Conservation (phyloP, 1,284 basidiomycete genomes). For the Farysia itapuensis region DNA sequence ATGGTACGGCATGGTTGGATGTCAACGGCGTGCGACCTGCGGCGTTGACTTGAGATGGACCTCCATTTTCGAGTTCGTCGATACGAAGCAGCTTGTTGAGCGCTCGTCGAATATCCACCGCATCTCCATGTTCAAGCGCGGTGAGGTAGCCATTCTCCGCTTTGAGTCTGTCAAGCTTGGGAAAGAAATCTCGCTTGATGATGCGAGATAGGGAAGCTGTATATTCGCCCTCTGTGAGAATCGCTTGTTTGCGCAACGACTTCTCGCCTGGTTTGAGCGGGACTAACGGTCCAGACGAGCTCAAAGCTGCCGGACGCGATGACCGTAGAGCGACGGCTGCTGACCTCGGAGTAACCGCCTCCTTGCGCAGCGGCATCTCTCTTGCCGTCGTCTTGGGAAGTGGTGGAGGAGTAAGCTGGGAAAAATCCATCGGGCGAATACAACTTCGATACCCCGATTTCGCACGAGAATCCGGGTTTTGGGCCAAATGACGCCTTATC, state of each 20-base stretch:
- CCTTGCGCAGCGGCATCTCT: slow-evolving; percentile 26
- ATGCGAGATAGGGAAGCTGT: slow-evolving; percentile 87
- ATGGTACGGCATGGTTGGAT: too few relatives aligned
- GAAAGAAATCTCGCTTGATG: slow-evolving; percentile 96
- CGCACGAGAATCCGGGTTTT: too few relatives aligned
- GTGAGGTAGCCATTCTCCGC: slow-evolving; percentile 54
- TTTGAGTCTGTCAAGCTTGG: slow-evolving; percentile 59
- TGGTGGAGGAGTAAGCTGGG: slow-evolving; percentile 1
- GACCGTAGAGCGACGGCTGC: slow-evolving; percentile 70
- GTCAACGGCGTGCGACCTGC: background rate
- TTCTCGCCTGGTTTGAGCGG: slow-evolving; percentile 33
- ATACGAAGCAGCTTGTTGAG: slow-evolving; percentile 24
- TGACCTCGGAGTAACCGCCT: slow-evolving; percentile 32
- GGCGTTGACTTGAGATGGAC: background rate
- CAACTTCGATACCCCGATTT: too few relatives aligned
- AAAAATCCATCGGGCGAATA: background rate
- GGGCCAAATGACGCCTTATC: slow-evolving; percentile 25
- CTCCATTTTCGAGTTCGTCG: slow-evolving; percentile 12
- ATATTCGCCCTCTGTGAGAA: slow-evolving; percentile 80
- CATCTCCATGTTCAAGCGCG: slow-evolving; percentile 43
- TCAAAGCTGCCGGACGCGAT: slow-evolving; percentile 87
- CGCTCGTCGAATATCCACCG: slow-evolving; percentile 12
- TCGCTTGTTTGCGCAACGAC: slow-evolving; percentile 43
- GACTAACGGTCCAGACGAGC: slow-evolving; percentile 48
- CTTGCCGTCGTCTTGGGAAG: background rate